phyloP scores from a whole-genome alignment of 441 rosid genomes.

The Isatis lusitanica region DNA sequence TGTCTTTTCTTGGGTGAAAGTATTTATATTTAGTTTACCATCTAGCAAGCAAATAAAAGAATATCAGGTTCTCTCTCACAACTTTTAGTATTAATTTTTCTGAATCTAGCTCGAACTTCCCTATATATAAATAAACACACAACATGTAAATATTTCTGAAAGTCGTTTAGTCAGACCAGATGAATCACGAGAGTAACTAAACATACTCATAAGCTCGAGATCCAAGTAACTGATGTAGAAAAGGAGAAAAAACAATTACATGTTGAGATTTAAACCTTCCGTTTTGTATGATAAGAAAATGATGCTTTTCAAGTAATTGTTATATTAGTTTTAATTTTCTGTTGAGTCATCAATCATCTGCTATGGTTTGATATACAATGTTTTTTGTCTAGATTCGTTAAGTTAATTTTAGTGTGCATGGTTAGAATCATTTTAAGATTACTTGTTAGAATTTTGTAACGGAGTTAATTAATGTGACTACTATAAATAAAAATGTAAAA shows the following conservation, averaged over 20 bases:
- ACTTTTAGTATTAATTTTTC: background rate
- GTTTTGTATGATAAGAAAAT: too few relatives aligned
- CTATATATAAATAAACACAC: background rate
- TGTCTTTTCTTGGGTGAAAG: background rate
- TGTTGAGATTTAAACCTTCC: background rate
- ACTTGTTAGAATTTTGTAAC: background rate
- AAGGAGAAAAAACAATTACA: background rate
- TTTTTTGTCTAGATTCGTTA: background rate
- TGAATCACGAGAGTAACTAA: background rate
- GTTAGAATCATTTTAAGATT: background rate
- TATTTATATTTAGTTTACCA: too few relatives aligned
- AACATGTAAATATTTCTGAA: background rate
- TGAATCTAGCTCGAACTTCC: background rate
- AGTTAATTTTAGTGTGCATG: background rate
- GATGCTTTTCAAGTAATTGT: background rate
- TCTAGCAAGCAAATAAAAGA: too few relatives aligned
- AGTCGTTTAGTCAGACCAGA: background rate
- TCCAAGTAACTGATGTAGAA: background rate
- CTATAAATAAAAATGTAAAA: background rate
- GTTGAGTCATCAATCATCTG: background rate
- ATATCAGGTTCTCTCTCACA: too few relatives aligned
- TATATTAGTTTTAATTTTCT: background rate
- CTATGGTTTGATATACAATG: too few relatives aligned
- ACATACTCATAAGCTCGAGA: background rate
- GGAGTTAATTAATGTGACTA: conserved; percentile 1